Conservation (phyloP, 176 grass and related monocot species). For the Miscanthus lutarioriparius region DNA sequence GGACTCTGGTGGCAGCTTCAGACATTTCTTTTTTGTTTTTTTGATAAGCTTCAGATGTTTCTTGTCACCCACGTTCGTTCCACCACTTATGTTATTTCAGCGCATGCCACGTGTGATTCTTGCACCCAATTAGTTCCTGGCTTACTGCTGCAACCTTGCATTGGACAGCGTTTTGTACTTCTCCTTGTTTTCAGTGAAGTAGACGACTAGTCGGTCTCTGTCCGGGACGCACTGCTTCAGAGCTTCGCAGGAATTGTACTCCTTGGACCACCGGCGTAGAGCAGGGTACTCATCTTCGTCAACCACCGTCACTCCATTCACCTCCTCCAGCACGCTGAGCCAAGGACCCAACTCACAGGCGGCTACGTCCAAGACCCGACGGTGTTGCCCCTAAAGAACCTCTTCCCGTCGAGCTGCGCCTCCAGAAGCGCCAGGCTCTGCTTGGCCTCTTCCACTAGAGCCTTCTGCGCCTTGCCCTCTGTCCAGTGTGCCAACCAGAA, state of each 20-base stretch:
- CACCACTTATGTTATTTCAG: background rate
- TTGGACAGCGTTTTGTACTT: too few species aligned
- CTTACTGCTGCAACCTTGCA: too few species aligned
- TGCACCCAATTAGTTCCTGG: background rate
- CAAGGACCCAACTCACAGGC: constrained; percentile 23
- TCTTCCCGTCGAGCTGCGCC: constrained; percentile 47
- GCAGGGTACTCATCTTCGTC: constrained; percentile 29
- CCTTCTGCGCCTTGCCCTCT: constrained; percentile 17
- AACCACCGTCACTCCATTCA: constrained; percentile 30
- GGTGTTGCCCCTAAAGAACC: constrained; percentile 46
- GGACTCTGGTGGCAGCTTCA: background rate
- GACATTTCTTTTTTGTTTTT: background rate
- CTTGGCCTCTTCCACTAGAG: constrained; percentile 19
- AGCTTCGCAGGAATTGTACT: constrained; percentile 18
- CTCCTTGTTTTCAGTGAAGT: too few species aligned
- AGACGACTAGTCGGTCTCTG: background rate
- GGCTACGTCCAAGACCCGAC: constrained; percentile 33
- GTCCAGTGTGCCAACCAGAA: constrained; percentile 41
- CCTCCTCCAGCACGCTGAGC: constrained; percentile 35
- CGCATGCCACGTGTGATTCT: background rate
- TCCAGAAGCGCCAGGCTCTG: constrained; percentile 37
- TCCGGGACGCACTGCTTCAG: constrained; percentile 26
- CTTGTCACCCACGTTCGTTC: background rate
- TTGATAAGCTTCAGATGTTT: background rate
- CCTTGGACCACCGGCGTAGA: constrained; percentile 35